phyloP scores from a whole-genome alignment of 768 basidiomycete genomes.

The Mycena albidolilacea region DNA sequence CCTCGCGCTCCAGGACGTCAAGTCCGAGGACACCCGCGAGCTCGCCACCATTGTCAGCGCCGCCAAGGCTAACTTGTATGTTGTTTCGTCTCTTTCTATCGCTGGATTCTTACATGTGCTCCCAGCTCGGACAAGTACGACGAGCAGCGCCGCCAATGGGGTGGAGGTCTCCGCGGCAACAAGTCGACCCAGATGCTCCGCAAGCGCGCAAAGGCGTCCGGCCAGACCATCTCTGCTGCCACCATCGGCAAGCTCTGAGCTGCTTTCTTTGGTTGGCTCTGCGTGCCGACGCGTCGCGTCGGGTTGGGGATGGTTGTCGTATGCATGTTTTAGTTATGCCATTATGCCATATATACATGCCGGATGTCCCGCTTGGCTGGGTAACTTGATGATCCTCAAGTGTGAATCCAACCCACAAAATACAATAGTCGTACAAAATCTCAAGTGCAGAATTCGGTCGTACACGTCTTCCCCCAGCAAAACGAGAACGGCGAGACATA shows the following conservation, averaged over 20 bases:
- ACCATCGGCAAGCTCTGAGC: constrained; percentile 76
- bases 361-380: too few species aligned
- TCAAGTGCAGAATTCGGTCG: constrained; percentile 19
- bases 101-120: not conserved
- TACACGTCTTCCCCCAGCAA: constrained; percentile 26
- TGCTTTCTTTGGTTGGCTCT: not conserved
- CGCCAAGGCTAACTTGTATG: constrained; percentile 97
- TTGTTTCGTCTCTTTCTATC: constrained; percentile 37
- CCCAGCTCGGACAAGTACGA: constrained; percentile 92
- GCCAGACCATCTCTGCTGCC: constrained; percentile 72
- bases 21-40: constrained; percentile 94
- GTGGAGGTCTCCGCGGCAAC: constrained; percentile 95
- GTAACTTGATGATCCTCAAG: not conserved
- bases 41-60: constrained; percentile 93
- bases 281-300: too few species aligned
- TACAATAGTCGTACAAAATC: not conserved
- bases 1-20: constrained; percentile 92
- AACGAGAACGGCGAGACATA: constrained; percentile 21
- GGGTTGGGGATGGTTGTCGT: too few species aligned
- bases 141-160: constrained; percentile 92
- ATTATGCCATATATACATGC: too few species aligned
- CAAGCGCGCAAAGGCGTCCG: constrained; percentile 94
- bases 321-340: too few species aligned
- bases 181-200: constrained; percentile 95
- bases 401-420: not conserved